Evolutionary conservation across 2,329 filamentous ascomycete species (phyloP).

Genomic region (Trichophyton verrucosum): DNA sequence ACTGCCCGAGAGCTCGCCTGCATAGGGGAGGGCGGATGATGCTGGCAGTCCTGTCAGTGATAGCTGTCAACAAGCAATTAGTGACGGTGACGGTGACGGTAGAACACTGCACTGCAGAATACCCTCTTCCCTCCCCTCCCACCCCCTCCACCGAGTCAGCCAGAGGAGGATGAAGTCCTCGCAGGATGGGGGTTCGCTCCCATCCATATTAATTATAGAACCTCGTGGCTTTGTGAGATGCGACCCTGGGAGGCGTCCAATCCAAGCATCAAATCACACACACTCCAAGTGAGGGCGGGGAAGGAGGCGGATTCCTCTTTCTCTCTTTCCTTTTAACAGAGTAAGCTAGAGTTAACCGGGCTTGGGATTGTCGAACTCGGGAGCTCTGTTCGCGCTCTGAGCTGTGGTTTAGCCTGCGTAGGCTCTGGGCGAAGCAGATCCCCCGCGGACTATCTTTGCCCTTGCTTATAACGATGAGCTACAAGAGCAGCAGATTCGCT

Average conservation of each 20-base stretch:
- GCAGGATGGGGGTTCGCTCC: not conserved
- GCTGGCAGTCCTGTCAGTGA: no score
- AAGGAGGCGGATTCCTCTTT: not conserved
- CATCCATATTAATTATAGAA: not conserved
- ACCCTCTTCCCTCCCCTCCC: no score
- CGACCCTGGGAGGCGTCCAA: not conserved
- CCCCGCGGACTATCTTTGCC: not conserved
- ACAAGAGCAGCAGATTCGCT: not conserved
- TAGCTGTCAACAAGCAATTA: no score
- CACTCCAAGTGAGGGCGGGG: not conserved
- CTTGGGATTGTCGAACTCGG: not conserved
- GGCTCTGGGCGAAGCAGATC: not conserved
- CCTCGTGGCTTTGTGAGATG: constrained; percentile 5
- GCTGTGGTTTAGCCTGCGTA: not conserved
- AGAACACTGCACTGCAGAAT: no score
- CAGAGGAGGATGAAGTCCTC: no score
- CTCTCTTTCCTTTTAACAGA: not conserved
- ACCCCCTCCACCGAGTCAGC: no score
- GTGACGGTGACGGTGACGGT: not conserved
- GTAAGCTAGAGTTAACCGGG: not conserved
- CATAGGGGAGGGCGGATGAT: not conserved
- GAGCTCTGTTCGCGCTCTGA: not conserved
- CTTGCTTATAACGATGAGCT: not conserved
- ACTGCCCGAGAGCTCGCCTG: not conserved
- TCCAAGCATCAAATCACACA: not conserved